Evolutionary conservation across 83 land plant species (phyloP), one percentile per base, ranked within the genome.

Genomic region (Larix sibirica): DNA sequence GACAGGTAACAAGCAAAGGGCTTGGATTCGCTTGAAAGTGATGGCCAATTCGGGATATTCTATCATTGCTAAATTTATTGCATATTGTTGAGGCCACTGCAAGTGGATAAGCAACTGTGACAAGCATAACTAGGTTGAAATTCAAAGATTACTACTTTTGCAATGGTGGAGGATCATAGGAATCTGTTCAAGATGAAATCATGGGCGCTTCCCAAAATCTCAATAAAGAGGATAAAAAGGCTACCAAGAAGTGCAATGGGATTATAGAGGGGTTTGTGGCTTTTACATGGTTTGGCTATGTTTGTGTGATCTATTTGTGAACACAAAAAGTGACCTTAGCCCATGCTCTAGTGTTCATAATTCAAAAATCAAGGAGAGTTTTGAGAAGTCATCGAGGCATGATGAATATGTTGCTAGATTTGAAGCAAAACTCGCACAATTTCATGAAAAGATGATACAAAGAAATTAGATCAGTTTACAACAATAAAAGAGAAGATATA

Each of bases 381-480:
- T 95, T 86, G 97, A 96, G 89, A 81, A 90, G 77, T 96, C 99
- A 14, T 89, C 97, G 10, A 91, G 97, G 58, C 95, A 93, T 85
- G 96, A 96, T 70, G 44, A 90, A 0, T 96, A 88, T 83, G 91
- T 93, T 17, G 93, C 97, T 7, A 88, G 82, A 62, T 95, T 96
- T 90, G 99, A 96, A 90, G 94, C 96, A 44, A 96, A 96, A 83
- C 95, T 96, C 58, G 93, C 94, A 47, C 97, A 96, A 69, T 96
- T 93, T 77, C 95, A 97, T 84, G 93, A 96, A 82, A 95, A 92
- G 80, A 84, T 96, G 97, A 97, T 96, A 0, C 28, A 28, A 28
- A 28, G 28, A 28, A 28, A 28, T 28, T 28, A 28, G 28, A 28
- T 28, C 0, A 28, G 28, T 28, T 28, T 28, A 28, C 28, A 28